phyloP scores from a whole-genome alignment of 106 monocot species.

The Acorus calamus region DNA sequence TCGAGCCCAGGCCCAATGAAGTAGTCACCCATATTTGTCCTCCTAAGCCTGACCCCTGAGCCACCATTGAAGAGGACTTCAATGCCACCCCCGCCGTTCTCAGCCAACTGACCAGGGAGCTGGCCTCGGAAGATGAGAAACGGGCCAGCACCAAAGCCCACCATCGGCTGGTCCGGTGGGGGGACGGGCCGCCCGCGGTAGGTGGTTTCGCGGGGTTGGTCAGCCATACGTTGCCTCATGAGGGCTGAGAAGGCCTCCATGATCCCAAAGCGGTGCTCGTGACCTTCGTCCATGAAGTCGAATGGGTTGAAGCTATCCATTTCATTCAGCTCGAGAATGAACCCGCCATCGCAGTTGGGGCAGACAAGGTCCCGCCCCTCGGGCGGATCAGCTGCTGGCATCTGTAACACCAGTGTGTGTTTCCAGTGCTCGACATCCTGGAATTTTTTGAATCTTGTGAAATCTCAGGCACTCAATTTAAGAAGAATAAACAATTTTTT shows the following conservation, averaged over 20 bases:
- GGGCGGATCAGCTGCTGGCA: conserved; percentile 4
- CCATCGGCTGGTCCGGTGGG: background rate
- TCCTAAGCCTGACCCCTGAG: no score
- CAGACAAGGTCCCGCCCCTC: conserved; percentile 9
- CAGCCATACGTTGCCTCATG: conserved; percentile 34
- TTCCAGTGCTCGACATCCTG: background rate
- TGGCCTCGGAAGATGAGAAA: no score
- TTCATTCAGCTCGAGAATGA: no score
- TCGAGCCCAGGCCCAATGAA: no score
- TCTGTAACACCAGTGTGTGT: conserved; percentile 9
- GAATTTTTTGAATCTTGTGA: background rate
- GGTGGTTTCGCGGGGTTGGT: background rate
- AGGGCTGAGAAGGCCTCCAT: conserved; percentile 35
- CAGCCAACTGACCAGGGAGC: no score
- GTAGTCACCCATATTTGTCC: no score
- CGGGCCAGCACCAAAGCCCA: background rate
- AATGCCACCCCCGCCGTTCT: no score
- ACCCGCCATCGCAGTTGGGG: background rate
- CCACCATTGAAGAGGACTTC: no score
- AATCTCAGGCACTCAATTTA: no score
- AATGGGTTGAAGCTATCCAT: no score
- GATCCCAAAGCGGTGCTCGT: conserved; percentile 19
- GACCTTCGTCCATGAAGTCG: conserved; percentile 1
- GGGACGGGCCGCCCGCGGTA: background rate
- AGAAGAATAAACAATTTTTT: no score